Conservation (phyloP, 1,284 basidiomycete genomes). For the Sanghuangporus sanghuang region DNA sequence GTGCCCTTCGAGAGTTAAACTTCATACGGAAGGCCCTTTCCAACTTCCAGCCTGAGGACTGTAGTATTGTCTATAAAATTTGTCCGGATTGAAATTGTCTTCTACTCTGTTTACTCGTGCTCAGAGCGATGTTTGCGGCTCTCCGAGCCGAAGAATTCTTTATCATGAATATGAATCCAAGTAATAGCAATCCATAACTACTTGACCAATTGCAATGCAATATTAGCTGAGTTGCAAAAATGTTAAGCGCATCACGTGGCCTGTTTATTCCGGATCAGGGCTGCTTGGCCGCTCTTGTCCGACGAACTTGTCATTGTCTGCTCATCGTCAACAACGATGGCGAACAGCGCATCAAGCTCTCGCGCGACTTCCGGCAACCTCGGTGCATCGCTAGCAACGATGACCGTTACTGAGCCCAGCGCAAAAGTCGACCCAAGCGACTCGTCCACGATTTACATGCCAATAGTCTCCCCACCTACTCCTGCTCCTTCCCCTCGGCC, state of each 20-base stretch:
- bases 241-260: neutral
- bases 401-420: neutral
- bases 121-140: too few relatives aligned
- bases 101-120: too few relatives aligned
- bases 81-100: too few relatives aligned
- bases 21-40: too few relatives aligned
- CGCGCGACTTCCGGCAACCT: neutral
- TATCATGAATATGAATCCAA: too few relatives aligned
- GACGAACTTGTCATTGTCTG: neutral
- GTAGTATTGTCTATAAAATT: too few relatives aligned
- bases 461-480: conserved; percentile 60
- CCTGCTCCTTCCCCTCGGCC: conserved; percentile 61
- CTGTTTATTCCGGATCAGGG: neutral
- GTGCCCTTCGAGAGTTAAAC: neutral
- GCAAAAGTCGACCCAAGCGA: conserved; percentile 3
- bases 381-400: neutral
- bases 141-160: too few relatives aligned
- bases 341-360: neutral
- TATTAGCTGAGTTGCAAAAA: too few relatives aligned
- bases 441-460: conserved; percentile 43
- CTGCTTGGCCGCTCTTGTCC: neutral
- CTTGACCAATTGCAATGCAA: too few relatives aligned
- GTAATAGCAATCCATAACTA: too few relatives aligned
- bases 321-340: neutral
- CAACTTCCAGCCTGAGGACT: too few relatives aligned